phyloP scores from a whole-genome alignment of 768 basidiomycete genomes.

The Galerina marginata region DNA sequence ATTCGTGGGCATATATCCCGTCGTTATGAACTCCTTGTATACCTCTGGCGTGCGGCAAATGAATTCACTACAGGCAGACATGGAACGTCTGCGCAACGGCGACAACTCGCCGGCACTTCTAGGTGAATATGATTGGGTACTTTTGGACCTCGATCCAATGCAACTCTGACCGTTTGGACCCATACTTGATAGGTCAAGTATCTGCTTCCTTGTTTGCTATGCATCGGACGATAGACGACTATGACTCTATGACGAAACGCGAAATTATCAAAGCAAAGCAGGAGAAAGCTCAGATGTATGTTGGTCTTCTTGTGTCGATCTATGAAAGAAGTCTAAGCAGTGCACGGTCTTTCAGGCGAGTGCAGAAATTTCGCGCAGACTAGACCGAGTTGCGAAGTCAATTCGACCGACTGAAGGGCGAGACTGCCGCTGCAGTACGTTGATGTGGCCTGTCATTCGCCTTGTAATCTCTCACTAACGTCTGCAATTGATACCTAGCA shows the following conservation, averaged over 20 bases:
- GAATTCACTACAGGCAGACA: conserved; percentile 83
- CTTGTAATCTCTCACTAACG: neutral
- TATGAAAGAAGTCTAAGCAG: neutral
- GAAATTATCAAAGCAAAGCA: conserved; percentile 97
- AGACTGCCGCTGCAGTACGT: conserved; percentile 56
- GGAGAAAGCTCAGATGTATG: conserved; percentile 93
- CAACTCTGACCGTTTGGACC: neutral
- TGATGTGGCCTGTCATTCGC: neutral
- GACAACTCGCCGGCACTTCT: conserved; percentile 81
- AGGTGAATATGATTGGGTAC: conserved; percentile 59
- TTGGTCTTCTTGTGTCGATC: conserved; percentile 7
- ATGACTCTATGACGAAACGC: conserved; percentile 94
- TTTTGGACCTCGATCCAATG: neutral
- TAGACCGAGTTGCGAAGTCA: conserved; percentile 84
- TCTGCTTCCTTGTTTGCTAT: conserved; percentile 96
- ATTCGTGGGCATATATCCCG: neutral
- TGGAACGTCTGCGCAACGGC: conserved; percentile 81
- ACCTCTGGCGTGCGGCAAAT: conserved; percentile 93
- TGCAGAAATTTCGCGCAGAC: conserved; percentile 89
- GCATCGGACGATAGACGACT: conserved; percentile 94
- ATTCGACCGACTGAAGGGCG: conserved; percentile 78
- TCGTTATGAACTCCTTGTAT: conserved; percentile 90
- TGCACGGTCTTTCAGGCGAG: conserved; percentile 61
- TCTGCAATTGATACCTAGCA: conserved; percentile 42
- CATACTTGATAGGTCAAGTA: conserved; percentile 80